Conservation (phyloP, 148 eudicot genomes). For the Rhododendron griersonianum region DNA sequence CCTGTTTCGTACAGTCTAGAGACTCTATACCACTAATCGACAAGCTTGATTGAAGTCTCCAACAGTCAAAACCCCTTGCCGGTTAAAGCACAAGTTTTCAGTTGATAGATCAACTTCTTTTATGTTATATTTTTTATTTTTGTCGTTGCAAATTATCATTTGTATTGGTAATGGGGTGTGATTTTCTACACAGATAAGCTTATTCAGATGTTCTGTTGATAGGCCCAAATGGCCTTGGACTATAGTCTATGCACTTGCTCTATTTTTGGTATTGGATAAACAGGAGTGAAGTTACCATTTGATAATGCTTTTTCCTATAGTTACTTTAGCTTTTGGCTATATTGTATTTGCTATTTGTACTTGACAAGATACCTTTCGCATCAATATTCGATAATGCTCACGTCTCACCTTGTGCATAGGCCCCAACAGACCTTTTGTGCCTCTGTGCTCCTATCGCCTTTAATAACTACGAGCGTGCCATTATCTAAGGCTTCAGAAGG, state of each 20-base stretch:
- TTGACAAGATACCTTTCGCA: too few relatives aligned
- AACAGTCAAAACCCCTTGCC: background rate
- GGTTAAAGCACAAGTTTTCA: background rate
- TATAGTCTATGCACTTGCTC: background rate
- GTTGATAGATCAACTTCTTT: background rate
- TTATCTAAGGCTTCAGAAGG: background rate
- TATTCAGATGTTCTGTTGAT: background rate
- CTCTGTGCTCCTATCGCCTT: too few relatives aligned
- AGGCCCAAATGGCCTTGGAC: background rate
- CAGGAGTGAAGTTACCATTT: background rate
- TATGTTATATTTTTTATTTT: too few relatives aligned
- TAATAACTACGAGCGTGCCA: background rate
- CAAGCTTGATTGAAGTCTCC: background rate
- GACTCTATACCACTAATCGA: background rate
- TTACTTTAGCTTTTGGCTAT: background rate
- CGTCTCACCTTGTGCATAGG: background rate
- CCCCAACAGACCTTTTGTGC: background rate
- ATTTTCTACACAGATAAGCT: background rate
- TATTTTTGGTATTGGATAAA: background rate
- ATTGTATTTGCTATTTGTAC: background rate
- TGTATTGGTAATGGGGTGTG: background rate
- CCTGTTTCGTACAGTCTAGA: background rate
- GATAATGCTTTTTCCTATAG: background rate
- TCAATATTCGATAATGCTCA: too few relatives aligned
- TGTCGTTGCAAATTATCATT: too few relatives aligned